Percentiles rank a stretch among this genome's conserved stretches.
phyloP scores from a whole-genome alignment of 805 yeast species.

The Candida nonsorbophila region DNA sequence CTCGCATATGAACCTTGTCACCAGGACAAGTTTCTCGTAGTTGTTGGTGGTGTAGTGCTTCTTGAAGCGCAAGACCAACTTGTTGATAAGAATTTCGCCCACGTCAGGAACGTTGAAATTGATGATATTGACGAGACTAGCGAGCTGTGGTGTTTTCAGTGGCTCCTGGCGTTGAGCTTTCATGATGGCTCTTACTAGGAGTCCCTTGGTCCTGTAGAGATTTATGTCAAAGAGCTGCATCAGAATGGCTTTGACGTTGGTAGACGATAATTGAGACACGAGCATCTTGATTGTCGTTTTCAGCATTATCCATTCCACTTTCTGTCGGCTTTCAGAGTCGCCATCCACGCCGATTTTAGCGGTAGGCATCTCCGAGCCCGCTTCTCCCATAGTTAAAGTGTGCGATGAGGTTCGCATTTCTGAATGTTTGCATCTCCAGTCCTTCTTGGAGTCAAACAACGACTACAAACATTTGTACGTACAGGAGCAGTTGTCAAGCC shows the following conservation, averaged over 20 bases:
- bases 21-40: constrained; percentile 34
- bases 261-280: constrained; percentile 39
- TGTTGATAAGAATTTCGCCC: constrained; percentile 51
- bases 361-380: too few relatives aligned
- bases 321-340: constrained; percentile 31
- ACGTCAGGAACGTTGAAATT: constrained; percentile 66
- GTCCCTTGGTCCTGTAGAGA: constrained; percentile 55
- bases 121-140: constrained; percentile 53
- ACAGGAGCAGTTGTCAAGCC: neutral
- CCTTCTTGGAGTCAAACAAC: constrained; percentile 1
- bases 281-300: constrained; percentile 43
- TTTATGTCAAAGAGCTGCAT: constrained; percentile 52
- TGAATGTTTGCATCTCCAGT: constrained; percentile 2
- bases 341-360: too few relatives aligned
- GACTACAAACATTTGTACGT: neutral
- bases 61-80: constrained; percentile 57
- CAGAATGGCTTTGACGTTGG: constrained; percentile 45
- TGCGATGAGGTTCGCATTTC: constrained; percentile 3
- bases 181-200: constrained; percentile 49
- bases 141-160: constrained; percentile 42
- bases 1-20: constrained; percentile 49
- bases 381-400: neutral
- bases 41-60: constrained; percentile 45
- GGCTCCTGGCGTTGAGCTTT: constrained; percentile 19
- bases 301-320: constrained; percentile 51